Base-by-base conservation (phyloP, 1,284 basidiomycete genomes). In the Ustilago curta region DNA sequence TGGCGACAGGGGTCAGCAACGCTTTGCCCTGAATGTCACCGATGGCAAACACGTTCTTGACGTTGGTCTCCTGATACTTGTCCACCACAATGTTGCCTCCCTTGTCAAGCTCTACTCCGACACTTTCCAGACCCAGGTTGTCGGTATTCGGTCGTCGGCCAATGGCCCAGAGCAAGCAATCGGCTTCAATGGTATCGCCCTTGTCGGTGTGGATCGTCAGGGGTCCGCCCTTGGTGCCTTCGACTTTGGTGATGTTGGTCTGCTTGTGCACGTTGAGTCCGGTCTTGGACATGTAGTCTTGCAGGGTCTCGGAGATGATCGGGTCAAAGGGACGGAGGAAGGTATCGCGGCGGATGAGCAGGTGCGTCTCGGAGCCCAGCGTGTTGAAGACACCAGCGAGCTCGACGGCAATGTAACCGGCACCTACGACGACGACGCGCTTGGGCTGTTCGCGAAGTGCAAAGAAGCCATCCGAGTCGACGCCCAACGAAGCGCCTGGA, bases 331-430 rank as follows among this genome's bases (percentile, higher is more conserved):
- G 92, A 71, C 97, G 90, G 69, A 99, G 88, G 49, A 98, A 93
- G 59, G 90, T 91, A 59, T 98, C 93, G 67, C 91, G 89, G 63
- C 96, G 91, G 80, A 97, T 97, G 83, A 97, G 85, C 71, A 98
- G 86, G 84, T 97, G 94, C 21, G 95, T 96, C 86, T 98, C 94
- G n/a, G 77, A 76, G 27, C 81, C 81, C 12, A 85, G 82, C 25
- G 79, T 74, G 62, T 82, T 70, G 58, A 85, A 77, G 32, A 85
- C 78, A 49, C 81, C 82, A 11, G 82, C 83, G 11, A 87, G 72
- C 70, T 99, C 96, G 75, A 98, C 93, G 23, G 94, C 94, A 80
- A 99, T 99, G 86, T 99, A 99, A 4, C 96, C 96, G 19, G 96
- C 96, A 53, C 96, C 96, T 42, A 97, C 91, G 65, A 99, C 92